A percentile compares a stretch with the other conserved stretches of the same genome.
Evolutionary conservation across 768 basidiomycete species (phyloP).

Genomic region (Xerocomellus dryophilus): DNA sequence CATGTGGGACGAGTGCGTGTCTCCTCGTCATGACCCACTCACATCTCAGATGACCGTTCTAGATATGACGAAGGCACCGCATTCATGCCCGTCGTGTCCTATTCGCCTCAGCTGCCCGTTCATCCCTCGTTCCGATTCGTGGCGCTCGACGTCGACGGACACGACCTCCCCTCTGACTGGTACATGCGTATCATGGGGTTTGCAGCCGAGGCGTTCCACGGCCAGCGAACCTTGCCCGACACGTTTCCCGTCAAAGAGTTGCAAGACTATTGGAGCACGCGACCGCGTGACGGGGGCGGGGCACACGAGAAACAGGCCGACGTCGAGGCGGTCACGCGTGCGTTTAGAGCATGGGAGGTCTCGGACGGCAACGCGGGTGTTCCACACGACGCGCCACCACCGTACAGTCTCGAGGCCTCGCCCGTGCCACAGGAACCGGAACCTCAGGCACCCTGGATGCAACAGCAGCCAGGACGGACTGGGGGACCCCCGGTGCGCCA

Average conservation of each 20-base stretch:
- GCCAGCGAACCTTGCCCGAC: conserved; percentile 59
- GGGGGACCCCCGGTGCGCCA: not conserved
- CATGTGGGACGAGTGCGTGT: conserved; percentile 80
- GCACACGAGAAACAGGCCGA: conserved; percentile 21
- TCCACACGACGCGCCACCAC: conserved; percentile 58
- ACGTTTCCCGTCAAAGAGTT: conserved; percentile 69
- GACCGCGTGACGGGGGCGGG: conserved; percentile 51
- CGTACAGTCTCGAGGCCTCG: conserved; percentile 56
- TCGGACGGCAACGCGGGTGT: conserved; percentile 21
- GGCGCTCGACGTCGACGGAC: conserved; percentile 75
- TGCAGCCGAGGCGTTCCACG: conserved; percentile 63
- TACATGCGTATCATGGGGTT: conserved; percentile 79
- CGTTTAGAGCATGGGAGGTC: conserved; percentile 46
- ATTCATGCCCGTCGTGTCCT: conserved; percentile 68
- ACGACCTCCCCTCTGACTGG: conserved; percentile 80
- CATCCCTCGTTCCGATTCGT: conserved; percentile 59
- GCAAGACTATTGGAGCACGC: conserved; percentile 68
- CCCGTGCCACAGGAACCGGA: not conserved
- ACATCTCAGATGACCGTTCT: conserved; percentile 4
- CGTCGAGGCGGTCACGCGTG: conserved; percentile 19
- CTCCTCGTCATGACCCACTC: not conserved
- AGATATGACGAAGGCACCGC: conserved; percentile 87
- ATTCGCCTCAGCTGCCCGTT: conserved; percentile 56
- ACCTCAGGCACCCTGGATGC: not conserved
- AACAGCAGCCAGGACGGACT: not conserved